Conservation (phyloP, 129 eudicot genomes). For the Heracleum sosnowskyi region DNA sequence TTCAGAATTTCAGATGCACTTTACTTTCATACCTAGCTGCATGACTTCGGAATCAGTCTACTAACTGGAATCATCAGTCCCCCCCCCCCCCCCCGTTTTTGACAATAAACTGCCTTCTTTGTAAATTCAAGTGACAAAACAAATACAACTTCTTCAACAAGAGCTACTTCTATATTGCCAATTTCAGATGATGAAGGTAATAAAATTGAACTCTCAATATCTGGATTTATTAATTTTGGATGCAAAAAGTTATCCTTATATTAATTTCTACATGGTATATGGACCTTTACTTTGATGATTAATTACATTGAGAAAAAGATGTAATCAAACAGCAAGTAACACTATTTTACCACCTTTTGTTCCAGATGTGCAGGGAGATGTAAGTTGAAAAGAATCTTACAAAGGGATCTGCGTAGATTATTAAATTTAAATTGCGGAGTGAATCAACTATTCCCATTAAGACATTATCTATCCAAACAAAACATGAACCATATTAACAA, state of each 20-base stretch:
- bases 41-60: neutral
- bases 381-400: too few species aligned
- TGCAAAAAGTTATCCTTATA: neutral
- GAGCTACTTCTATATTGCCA: neutral
- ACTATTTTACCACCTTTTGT: too few species aligned
- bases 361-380: too few species aligned
- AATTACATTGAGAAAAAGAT: too few species aligned
- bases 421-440: too few species aligned
- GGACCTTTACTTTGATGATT: neutral
- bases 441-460: too few species aligned
- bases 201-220: neutral
- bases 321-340: too few species aligned
- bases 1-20: neutral
- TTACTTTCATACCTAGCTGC: neutral
- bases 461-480: too few species aligned
- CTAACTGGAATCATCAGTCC: neutral
- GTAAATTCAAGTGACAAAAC: neutral
- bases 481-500: too few species aligned
- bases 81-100: neutral
- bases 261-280: neutral
- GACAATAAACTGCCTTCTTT: neutral
- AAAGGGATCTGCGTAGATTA: too few species aligned
- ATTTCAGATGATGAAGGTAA: neutral
- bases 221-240: neutral
- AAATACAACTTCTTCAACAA: neutral